Base-by-base conservation (phyloP, 139 green algal genomes). In the Penium margaritaceum region DNA sequence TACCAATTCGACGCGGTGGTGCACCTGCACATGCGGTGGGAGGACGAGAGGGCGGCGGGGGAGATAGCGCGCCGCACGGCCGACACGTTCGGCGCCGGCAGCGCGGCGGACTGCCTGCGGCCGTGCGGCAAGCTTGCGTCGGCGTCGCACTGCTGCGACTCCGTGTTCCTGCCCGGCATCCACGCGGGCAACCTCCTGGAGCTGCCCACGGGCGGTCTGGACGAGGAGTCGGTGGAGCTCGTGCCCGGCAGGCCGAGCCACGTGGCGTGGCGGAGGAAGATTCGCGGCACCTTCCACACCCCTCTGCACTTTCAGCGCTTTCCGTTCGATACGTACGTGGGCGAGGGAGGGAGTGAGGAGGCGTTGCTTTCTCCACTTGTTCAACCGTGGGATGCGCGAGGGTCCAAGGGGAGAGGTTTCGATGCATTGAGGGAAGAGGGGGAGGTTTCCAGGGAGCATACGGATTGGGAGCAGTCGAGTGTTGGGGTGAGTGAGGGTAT, bases 151-250 rank as follows among this genome's bases (percentile, higher is more conserved):
- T 60, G 51, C 51, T 60, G 51, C 51, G 51, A 60, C 51, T 24
- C 51, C 24, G n/a, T 60, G 51, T 60, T n/a, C 24, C 51, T 60
- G 51, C 51, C 51, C 24, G 51, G 51, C 51, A 24, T 60, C 24
- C 29, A 33, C 24, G 51, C 24, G 24, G 51, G 51, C 0, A 60
- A 60, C 51, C 51, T 60, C 24, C n/a, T 60, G n/a, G 29, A n/a
- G 51, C 51, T 60, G 3, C 24, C 29, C 5, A 24, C 29, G 24
- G 51, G 30, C 24, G 24, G 51, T 24, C 29, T 24, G 51, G 51
- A 60, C 24, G 29, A 24, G 51, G 51, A 60, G 51, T n/a, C 51
- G 5, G 30, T 60, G 0, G 51, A n/a, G 51, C 51, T 60, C 24
- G 24, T 27, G 15, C 51, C 51, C 15, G 51, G 51, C n/a, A 60